A percentile compares a stretch with the other conserved stretches of the same genome.
Conservation (phyloP, 108 stramenopile genomes). For the Nitzschia sp. region DNA sequence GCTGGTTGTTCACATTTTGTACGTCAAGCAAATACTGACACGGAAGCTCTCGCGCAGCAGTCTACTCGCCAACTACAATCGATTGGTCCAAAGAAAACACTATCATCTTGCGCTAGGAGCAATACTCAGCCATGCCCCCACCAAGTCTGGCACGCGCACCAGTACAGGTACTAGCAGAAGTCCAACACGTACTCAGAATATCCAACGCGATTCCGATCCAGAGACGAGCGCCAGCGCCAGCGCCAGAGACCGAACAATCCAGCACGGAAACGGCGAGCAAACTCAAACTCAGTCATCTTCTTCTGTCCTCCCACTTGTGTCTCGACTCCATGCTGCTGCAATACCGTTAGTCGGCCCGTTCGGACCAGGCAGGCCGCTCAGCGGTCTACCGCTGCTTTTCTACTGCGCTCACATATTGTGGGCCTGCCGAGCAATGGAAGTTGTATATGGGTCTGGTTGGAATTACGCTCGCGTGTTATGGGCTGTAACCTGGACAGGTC, state of each 20-base stretch:
- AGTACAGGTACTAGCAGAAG: background rate
- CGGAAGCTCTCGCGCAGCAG: background rate
- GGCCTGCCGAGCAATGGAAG: background rate
- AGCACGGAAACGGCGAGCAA: too few relatives aligned
- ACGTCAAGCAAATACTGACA: background rate
- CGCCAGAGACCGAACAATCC: too few relatives aligned
- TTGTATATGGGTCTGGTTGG: background rate
- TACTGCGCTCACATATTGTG: background rate
- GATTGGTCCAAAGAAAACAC: background rate
- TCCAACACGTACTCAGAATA: background rate
- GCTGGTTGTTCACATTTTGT: background rate
- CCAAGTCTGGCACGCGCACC: background rate
- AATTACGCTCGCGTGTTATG: background rate
- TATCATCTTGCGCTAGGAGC: background rate
- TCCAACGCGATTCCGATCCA: too few relatives aligned
- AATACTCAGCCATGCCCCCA: background rate
- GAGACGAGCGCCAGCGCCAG: too few relatives aligned
- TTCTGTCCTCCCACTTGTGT: too few relatives aligned
- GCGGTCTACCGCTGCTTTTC: background rate
- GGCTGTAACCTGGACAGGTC: background rate
- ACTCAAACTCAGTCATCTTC: too few relatives aligned
- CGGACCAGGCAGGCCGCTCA: background rate
- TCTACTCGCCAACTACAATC: background rate
- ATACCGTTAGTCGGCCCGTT: background rate
- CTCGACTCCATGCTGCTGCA: too few relatives aligned